A percentile compares a stretch with the other conserved stretches of the same genome.
These are phyloP conservation scores for Starmerella etchellsii DNA, from an alignment of 805 yeast species.

Conservation along the genomic window DNA sequence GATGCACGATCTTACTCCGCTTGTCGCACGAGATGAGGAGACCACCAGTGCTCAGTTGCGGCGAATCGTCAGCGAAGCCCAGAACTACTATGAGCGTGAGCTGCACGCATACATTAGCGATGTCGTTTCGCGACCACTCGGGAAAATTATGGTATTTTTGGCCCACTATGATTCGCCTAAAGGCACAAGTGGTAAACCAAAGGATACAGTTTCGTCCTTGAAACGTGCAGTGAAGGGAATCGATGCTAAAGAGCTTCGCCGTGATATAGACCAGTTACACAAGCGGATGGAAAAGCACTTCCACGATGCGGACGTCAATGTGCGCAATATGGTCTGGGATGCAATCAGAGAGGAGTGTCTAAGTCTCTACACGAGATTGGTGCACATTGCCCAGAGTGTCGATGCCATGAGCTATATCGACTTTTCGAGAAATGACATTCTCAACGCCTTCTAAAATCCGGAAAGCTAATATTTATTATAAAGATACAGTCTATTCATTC, in stretches of 20 bases:
- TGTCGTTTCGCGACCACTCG: conserved; percentile 45
- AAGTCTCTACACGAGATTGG: conserved; percentile 41
- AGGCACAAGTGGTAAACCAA: conserved; percentile 21
- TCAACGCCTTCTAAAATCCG: conserved; percentile 10
- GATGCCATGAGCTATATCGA: conserved; percentile 30
- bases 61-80: conserved; percentile 23
- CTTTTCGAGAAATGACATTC: conserved; percentile 14
- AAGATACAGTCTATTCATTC: too few relatives aligned
- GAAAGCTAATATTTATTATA: too few relatives aligned
- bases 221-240: conserved; percentile 44
- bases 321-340: conserved; percentile 40
- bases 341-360: conserved; percentile 54
- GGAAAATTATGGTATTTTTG: conserved; percentile 54
- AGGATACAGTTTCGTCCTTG: conserved; percentile 32
- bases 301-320: conserved; percentile 17
- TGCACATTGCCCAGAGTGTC: conserved; percentile 40
- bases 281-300: conserved; percentile 47
- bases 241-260: conserved; percentile 44
- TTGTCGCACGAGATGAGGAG: background rate
- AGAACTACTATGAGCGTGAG: conserved; percentile 25
- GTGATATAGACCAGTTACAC: conserved; percentile 43
- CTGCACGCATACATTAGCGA: conserved; percentile 33
- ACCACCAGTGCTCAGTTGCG: conserved; percentile 11
- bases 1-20: conserved; percentile 23
- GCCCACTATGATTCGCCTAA: conserved; percentile 41